These are phyloP conservation scores for Erythrobasidium yunnanense DNA, from an alignment of 768 basidiomycete species.

Conservation along the genomic window DNA sequence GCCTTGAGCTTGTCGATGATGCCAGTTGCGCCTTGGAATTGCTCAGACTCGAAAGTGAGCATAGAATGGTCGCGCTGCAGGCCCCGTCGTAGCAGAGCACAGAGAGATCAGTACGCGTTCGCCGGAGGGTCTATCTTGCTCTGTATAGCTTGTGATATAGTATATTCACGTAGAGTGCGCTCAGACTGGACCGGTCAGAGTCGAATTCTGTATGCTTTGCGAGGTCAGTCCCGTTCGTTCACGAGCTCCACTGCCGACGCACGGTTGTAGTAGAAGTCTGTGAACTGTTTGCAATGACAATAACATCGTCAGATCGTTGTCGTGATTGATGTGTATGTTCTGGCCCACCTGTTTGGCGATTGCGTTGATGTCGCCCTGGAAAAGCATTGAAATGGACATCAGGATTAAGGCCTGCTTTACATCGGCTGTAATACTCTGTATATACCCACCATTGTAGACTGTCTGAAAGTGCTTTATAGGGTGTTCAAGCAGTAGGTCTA, in stretches of 20 bases:
- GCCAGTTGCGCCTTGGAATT: constrained; percentile 48
- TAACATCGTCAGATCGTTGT: neutral
- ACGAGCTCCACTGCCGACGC: neutral
- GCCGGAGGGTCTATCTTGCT: too few relatives aligned
- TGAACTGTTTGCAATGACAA: constrained; percentile 45
- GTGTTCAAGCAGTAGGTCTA: too few relatives aligned
- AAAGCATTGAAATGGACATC: too few relatives aligned
- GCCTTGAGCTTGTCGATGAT: constrained; percentile 71
- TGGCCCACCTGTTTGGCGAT: constrained; percentile 56
- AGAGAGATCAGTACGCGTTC: too few relatives aligned
- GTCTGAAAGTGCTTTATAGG: too few relatives aligned
- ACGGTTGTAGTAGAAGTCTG: constrained; percentile 62
- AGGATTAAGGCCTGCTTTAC: neutral
- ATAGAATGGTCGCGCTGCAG: constrained; percentile 65
- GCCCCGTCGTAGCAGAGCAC: too few relatives aligned
- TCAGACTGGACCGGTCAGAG: constrained; percentile 50
- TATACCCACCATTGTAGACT: too few relatives aligned
- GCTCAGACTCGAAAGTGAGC: constrained; percentile 66
- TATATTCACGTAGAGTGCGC: constrained; percentile 68
- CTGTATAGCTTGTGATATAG: too few relatives aligned
- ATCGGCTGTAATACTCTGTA: too few relatives aligned
- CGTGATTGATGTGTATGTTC: neutral
- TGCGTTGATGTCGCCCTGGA: constrained; percentile 55
- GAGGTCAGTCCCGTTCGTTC: too few relatives aligned
- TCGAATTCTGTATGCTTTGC: constrained; percentile 71